Evolutionary conservation across 208 protist species (phyloP).

Genomic region (Trypanosoma avium): DNA sequence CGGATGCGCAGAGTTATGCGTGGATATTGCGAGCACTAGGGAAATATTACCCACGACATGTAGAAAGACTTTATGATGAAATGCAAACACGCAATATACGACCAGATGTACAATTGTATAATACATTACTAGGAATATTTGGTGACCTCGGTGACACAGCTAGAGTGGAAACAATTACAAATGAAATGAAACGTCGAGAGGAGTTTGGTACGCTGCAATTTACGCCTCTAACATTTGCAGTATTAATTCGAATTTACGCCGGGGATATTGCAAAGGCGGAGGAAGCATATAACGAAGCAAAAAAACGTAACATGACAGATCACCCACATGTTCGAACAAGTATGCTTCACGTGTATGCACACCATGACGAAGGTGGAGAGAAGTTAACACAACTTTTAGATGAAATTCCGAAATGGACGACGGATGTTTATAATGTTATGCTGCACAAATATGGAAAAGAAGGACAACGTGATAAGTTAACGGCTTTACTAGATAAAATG

Average conservation of each 20-base stretch:
- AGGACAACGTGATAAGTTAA: slow-evolving; percentile 58
- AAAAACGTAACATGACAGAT: slow-evolving; percentile 57
- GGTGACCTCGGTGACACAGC: slow-evolving; percentile 61
- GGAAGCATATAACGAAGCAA: slow-evolving; percentile 58
- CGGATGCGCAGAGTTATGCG: slow-evolving; percentile 76
- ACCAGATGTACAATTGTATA: slow-evolving; percentile 79
- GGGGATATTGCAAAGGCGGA: slow-evolving; percentile 48
- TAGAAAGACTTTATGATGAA: slow-evolving; percentile 70
- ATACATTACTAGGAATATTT: slow-evolving; percentile 79
- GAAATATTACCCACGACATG: slow-evolving; percentile 85
- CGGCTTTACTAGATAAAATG: slow-evolving; percentile 75
- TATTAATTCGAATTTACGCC: slow-evolving; percentile 69
- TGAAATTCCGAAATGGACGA: slow-evolving; percentile 55
- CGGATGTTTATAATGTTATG: slow-evolving; percentile 87
- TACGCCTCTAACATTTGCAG: slow-evolving; percentile 71
- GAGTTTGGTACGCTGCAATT: slow-evolving; percentile 76
- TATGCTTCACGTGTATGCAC: slow-evolving; percentile 66
- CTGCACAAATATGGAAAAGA: slow-evolving; percentile 79
- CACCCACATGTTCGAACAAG: slow-evolving; percentile 85
- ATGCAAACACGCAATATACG: slow-evolving; percentile 53
- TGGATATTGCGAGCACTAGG: slow-evolving; percentile 78
- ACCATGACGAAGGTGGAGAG: slow-evolving; percentile 23
- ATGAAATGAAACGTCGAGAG: slow-evolving; percentile 70
- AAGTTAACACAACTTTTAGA: slow-evolving; percentile 57
- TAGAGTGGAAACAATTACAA: slow-evolving; percentile 48